phyloP scores from a whole-genome alignment of 1,139 yeast genomes.

The Geotrichum fermentans region DNA sequence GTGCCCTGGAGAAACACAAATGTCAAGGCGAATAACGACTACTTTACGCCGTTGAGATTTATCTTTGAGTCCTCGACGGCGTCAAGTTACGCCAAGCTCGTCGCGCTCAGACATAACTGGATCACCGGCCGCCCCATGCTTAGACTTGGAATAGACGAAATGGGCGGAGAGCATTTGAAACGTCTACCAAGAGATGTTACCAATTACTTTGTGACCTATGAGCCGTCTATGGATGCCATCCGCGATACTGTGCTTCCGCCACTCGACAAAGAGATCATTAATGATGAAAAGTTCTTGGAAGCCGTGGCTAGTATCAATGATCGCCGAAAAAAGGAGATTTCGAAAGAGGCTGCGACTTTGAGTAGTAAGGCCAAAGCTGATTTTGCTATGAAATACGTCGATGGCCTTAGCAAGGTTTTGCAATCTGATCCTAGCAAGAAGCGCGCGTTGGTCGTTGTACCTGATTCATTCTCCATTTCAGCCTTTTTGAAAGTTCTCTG shows the following conservation, averaged over 20 bases:
- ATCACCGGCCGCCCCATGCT: slow-evolving; percentile 21
- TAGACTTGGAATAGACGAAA: slow-evolving; percentile 19
- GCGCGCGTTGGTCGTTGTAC: slow-evolving; percentile 17
- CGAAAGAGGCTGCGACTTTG: neutral
- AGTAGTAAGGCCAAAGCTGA: neutral
- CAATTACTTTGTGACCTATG: slow-evolving; percentile 20
- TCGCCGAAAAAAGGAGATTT: slow-evolving; percentile 6
- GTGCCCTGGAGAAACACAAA: slow-evolving; percentile 25
- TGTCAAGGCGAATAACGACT: slow-evolving; percentile 15
- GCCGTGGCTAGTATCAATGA: slow-evolving; percentile 10
- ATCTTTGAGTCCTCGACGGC: slow-evolving; percentile 24
- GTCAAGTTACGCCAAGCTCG: slow-evolving; percentile 17
- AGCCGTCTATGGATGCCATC: slow-evolving; percentile 11
- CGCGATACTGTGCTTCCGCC: slow-evolving; percentile 15
- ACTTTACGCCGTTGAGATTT: slow-evolving; percentile 21
- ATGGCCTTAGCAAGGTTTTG: slow-evolving; percentile 11
- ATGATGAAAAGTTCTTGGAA: slow-evolving; percentile 9
- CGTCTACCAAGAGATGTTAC: slow-evolving; percentile 14
- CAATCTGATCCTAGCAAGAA: slow-evolving; percentile 2
- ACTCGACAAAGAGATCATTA: slow-evolving; percentile 12
- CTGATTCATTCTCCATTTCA: slow-evolving; percentile 17
- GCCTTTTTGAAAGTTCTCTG: slow-evolving; percentile 6
- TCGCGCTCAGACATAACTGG: slow-evolving; percentile 19
- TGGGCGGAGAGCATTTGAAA: slow-evolving; percentile 3
- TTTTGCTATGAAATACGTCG: slow-evolving; percentile 5